phyloP scores from a whole-genome alignment of 2,329 filamentous ascomycete genomes.

The Pseudogymnoascus sp. region DNA sequence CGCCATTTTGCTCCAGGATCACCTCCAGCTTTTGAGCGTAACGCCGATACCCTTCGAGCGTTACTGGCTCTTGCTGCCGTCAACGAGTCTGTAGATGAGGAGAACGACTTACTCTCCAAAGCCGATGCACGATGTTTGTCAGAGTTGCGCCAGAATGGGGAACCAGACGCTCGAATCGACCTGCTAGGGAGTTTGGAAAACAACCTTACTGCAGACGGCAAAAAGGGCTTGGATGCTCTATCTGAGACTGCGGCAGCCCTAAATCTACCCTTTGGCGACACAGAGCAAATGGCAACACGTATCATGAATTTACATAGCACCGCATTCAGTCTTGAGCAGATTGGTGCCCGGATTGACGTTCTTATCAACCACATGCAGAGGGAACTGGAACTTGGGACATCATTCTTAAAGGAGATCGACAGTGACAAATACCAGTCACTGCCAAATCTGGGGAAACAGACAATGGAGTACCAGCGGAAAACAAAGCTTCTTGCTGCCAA shows the following conservation, averaged over 20 bases:
- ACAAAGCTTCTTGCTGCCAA: constrained; percentile 59
- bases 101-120: constrained; percentile 46
- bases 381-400: constrained; percentile 36
- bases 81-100: constrained; percentile 73
- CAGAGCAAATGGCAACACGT: constrained; percentile 39
- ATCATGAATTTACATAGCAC: constrained; percentile 48
- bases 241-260: constrained; percentile 42
- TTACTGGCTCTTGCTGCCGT: constrained; percentile 64
- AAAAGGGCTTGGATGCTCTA: constrained; percentile 47
- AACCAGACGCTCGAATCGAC: constrained; percentile 28
- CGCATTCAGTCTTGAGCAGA: constrained; percentile 46
- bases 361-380: constrained; percentile 47
- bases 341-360: constrained; percentile 43
- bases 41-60: constrained; percentile 68
- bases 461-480: constrained; percentile 63
- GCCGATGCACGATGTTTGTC: constrained; percentile 52
- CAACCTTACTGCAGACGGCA: constrained; percentile 46
- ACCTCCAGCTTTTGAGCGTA: constrained; percentile 73
- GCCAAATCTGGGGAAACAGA: constrained; percentile 54
- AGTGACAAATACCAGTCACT: constrained; percentile 44
- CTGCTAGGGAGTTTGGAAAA: constrained; percentile 47
- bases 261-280: constrained; percentile 32
- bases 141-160: constrained; percentile 38
- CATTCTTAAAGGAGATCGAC: constrained; percentile 36
- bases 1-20: constrained; percentile 56